These are phyloP conservation scores for Ramalina intermedia DNA, from an alignment of 495 filamentous ascomycete genomes.

Conservation along the genomic window DNA sequence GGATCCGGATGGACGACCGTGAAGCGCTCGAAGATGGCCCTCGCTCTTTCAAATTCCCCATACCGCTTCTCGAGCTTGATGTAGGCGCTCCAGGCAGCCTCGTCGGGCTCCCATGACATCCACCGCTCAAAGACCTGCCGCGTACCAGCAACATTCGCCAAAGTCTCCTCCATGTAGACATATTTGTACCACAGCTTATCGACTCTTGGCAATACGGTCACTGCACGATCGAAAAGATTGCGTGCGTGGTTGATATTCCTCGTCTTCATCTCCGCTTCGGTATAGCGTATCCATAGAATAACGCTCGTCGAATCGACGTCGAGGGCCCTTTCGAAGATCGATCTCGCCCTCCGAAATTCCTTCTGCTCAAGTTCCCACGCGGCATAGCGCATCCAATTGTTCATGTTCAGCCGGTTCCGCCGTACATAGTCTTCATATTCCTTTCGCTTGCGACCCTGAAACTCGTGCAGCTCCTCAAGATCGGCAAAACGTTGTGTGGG, in stretches of 20 bases:
- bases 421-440: constrained; percentile 98
- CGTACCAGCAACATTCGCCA: constrained; percentile 84
- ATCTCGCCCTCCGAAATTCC: constrained; percentile 89
- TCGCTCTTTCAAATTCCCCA: constrained; percentile 70
- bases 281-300: constrained; percentile 73
- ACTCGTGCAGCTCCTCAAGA: constrained; percentile 95
- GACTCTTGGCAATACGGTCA: constrained; percentile 78
- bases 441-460: constrained; percentile 85
- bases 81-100: constrained; percentile 88
- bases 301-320: constrained; percentile 83
- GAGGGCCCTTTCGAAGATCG: constrained; percentile 88
- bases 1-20: constrained; percentile 91
- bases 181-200: constrained; percentile 99
- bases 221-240: constrained; percentile 86
- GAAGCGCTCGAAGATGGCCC: constrained; percentile 78
- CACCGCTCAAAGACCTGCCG: constrained; percentile 93
- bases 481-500: constrained; percentile 93
- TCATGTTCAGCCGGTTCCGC: constrained; percentile 88
- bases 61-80: constrained; percentile 96
- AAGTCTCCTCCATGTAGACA: constrained; percentile 96
- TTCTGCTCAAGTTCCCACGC: constrained; percentile 97
- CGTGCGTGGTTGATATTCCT: constrained; percentile 95
- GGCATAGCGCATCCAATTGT: constrained; percentile 98
- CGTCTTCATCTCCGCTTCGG: constrained; percentile 92
- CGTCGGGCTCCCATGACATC: constrained; percentile 97